Conservation (phyloP, 192 early-diverging fungal species). For the Spizellomyces sp. region DNA sequence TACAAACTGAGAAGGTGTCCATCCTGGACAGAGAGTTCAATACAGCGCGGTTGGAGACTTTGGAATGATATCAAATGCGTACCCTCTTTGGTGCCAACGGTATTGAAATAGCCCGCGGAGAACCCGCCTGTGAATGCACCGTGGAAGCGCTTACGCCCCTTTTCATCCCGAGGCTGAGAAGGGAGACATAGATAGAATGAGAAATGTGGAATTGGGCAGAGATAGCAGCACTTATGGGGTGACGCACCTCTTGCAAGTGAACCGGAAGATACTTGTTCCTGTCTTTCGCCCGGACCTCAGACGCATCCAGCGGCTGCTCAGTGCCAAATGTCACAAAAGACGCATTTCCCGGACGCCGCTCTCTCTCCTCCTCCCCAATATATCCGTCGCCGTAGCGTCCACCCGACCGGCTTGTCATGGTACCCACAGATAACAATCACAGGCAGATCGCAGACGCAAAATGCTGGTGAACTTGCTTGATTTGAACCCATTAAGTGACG, state of each 20-base stretch:
- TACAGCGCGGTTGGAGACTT: background rate
- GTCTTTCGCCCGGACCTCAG: constrained; percentile 48
- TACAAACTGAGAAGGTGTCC: constrained; percentile 75
- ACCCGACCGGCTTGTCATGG: too few species aligned
- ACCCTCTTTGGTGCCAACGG: constrained; percentile 89
- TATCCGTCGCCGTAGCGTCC: too few species aligned
- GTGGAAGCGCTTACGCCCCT: constrained; percentile 80
- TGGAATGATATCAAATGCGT: constrained; percentile 42
- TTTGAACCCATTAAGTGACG: too few species aligned
- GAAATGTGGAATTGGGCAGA: background rate
- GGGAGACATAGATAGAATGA: background rate
- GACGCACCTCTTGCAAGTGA: constrained; percentile 49
- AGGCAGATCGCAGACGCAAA: too few species aligned
- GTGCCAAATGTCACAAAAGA: constrained; percentile 44
- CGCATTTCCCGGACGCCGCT: background rate
- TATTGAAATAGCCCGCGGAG: constrained; percentile 92
- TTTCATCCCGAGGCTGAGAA: constrained; percentile 46
- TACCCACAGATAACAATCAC: too few species aligned
- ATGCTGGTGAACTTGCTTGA: too few species aligned
- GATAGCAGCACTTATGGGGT: background rate
- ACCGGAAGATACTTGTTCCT: constrained; percentile 53
- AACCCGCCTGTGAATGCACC: constrained; percentile 96
- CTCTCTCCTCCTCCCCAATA: background rate
- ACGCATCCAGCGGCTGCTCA: constrained; percentile 37
- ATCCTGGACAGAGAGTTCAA: constrained; percentile 50